phyloP scores from a whole-genome alignment of 805 yeast species.

The Metschnikowia continentalis region DNA sequence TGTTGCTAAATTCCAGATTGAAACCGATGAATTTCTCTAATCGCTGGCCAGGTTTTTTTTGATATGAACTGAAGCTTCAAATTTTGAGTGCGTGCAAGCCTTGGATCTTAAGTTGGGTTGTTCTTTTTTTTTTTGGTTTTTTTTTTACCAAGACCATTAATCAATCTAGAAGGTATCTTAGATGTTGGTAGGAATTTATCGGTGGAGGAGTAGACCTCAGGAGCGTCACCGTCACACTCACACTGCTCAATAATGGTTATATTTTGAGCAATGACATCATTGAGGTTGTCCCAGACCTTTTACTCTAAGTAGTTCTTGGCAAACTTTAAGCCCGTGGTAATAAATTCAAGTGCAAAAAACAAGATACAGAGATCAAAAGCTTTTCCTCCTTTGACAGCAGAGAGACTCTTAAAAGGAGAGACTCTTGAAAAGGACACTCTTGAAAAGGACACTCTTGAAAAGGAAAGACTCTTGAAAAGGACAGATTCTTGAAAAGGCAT shows the following conservation, averaged over 20 bases:
- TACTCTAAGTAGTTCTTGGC: slow-evolving; percentile 62
- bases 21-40: too few species aligned
- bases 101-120: too few species aligned
- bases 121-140: too few species aligned
- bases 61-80: too few species aligned
- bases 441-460: too few species aligned
- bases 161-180: slow-evolving; percentile 2
- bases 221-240: slow-evolving; percentile 16
- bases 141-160: slow-evolving; percentile 17
- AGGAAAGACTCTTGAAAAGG: too few species aligned
- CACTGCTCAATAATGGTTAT: slow-evolving; percentile 18
- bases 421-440: too few species aligned
- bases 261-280: slow-evolving; percentile 16
- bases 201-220: slow-evolving; percentile 3
- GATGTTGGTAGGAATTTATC: slow-evolving; percentile 7
- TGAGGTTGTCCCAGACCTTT: slow-evolving; percentile 51
- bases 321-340: slow-evolving; percentile 57
- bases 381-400: slow-evolving; percentile 51
- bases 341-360: slow-evolving; percentile 54
- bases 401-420: slow-evolving; percentile 48
- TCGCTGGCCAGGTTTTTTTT: too few species aligned
- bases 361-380: slow-evolving; percentile 73
- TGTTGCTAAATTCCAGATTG: too few species aligned
- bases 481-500: too few species aligned
- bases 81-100: too few species aligned